Base-by-base conservation (phyloP, 2,329 filamentous ascomycete genomes). In the Tolypocladium guangdongense region DNA sequence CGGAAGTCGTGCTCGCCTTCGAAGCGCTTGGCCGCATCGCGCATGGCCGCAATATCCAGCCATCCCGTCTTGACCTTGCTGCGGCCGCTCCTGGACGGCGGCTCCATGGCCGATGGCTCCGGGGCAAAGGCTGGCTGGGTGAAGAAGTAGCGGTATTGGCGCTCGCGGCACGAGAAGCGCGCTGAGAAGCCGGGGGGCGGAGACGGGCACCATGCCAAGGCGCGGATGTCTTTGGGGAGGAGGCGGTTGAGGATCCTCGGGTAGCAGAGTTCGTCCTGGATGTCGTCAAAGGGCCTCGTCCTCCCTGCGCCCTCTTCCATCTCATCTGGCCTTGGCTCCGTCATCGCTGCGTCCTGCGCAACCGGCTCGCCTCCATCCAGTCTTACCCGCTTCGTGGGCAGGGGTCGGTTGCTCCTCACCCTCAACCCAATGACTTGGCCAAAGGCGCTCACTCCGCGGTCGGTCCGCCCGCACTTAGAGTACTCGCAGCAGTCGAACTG, bases 111-210 rank as follows among this genome's bases (percentile, higher is more conserved):
- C 7, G 64, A 56, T 2, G 68, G 69, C 5, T 81, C 75, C 0
- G 90, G 90, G 2, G 82, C 74, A 64, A 90, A 96, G 1, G 87
- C 88, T 0, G 93, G 93, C 66, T 96, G 90, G 0, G 93, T 97
- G 74, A 99, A 99, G 75, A 96, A 97, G 71, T 99, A 99, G 54
- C 89, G 84, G 73, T 99, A 99, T 59, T 88, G 86, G 24, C 93
- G 81, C 71, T 96, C 90, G 57, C 86, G 83, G 71, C 93, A 99
- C 52, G 88, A 90, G 77, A 96, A 96, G 41, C 93, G 84, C 5
- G 93, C 93, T 36, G 88, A 90, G 69, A 99, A 99, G 56, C 81
- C 81, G 10, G 79, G 71, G 0, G 91, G 89, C 18, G 87, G 88
- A 33, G 82, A 76, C 0, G 92, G 90, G 66, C 91, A 96, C 93